These are phyloP conservation scores for Yamadazyma atmosphaerica DNA, from an alignment of 1,139 yeast species.

Conservation along the genomic window DNA sequence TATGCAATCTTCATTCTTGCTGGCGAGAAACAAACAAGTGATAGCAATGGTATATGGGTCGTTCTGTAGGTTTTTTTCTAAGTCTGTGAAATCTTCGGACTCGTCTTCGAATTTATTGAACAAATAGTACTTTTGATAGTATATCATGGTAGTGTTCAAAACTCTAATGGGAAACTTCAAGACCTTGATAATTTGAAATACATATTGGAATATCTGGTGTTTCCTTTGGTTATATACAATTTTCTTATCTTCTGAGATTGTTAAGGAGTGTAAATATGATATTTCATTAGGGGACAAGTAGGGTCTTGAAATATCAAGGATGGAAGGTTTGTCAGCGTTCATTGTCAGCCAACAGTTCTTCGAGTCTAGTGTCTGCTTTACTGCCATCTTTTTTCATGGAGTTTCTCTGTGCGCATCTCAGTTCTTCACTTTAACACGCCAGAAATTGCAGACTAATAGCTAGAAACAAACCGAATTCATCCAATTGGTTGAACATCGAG, in stretches of 20 bases:
- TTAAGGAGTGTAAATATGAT: slow-evolving; percentile 48
- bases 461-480: no score
- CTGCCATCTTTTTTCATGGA: background rate
- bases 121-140: slow-evolving; percentile 69
- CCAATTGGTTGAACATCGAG: no score
- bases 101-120: slow-evolving; percentile 56
- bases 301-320: slow-evolving; percentile 61
- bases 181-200: slow-evolving; percentile 52
- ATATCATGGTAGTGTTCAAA: slow-evolving; percentile 65
- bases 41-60: slow-evolving; percentile 61
- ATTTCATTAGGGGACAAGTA: slow-evolving; percentile 60
- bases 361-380: background rate
- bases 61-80: slow-evolving; percentile 27
- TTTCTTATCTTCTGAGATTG: slow-evolving; percentile 52
- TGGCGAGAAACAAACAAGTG: slow-evolving; percentile 75
- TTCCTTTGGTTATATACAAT: slow-evolving; percentile 51
- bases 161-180: slow-evolving; percentile 69
- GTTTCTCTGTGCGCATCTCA: background rate
- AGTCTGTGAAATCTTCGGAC: slow-evolving; percentile 19
- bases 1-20: slow-evolving; percentile 86
- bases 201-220: slow-evolving; percentile 53
- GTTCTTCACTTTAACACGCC: no score
- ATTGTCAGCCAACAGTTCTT: slow-evolving; percentile 4
- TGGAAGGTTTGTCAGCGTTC: slow-evolving; percentile 18
- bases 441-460: no score